These are phyloP conservation scores for Ceratobasidium theobromae DNA, from an alignment of 1,284 basidiomycete species.

Conservation along the genomic window DNA sequence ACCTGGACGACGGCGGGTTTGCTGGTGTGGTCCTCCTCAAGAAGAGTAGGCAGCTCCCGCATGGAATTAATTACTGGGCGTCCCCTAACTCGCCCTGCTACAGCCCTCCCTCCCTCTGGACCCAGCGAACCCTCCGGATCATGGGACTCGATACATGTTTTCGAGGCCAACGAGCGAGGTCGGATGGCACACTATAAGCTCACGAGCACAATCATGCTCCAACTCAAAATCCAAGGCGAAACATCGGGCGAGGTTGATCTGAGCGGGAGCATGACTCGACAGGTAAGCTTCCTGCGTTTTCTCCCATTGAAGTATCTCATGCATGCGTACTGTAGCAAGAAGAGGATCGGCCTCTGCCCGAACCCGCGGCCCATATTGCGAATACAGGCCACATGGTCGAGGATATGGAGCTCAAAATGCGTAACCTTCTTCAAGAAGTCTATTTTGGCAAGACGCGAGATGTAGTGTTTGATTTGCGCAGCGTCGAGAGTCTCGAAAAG, in stretches of 20 bases:
- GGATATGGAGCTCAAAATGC: constrained; percentile 99
- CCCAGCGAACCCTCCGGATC: constrained; percentile 53
- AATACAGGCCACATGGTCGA: constrained; percentile 96
- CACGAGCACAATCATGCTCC: constrained; percentile 97
- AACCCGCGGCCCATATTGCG: constrained; percentile 78
- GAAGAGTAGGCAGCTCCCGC: constrained; percentile 75
- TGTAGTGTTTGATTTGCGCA: constrained; percentile 88
- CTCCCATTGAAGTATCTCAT: background rate
- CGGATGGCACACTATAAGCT: constrained; percentile 95
- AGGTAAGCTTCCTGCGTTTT: constrained; percentile 58
- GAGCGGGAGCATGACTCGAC: constrained; percentile 95
- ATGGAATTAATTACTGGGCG: constrained; percentile 5
- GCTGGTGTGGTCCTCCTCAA: constrained; percentile 96
- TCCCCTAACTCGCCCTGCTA: constrained; percentile 2
- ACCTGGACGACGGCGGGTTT: constrained; percentile 92
- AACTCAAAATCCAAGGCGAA: constrained; percentile 45
- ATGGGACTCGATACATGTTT: constrained; percentile 99
- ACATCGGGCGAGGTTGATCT: constrained; percentile 74
- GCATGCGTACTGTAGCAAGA: constrained; percentile 59
- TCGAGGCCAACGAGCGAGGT: constrained; percentile 88
- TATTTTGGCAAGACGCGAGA: constrained; percentile 99
- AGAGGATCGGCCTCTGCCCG: constrained; percentile 79
- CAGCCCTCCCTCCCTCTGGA: constrained; percentile 31
- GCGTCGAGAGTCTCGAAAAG: constrained; percentile 82
- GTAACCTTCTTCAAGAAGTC: constrained; percentile 93